These are phyloP conservation scores for Xylaria cubensis DNA, from an alignment of 495 filamentous ascomycete species.

Conservation along the genomic window DNA sequence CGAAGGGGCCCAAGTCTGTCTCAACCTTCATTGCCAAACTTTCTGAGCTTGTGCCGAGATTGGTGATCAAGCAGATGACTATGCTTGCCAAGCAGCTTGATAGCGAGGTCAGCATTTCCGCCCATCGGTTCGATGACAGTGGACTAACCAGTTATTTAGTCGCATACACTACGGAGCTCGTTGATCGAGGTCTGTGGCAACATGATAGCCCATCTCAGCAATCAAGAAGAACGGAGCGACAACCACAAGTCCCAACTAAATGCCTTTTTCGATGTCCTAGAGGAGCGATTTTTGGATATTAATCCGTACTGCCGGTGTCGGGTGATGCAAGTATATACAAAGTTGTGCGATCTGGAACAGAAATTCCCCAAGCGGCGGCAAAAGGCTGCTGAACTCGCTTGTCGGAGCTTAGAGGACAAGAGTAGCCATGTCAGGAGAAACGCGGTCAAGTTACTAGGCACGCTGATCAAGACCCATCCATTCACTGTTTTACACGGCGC, in stretches of 20 bases:
- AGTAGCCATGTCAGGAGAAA: slow-evolving; percentile 96
- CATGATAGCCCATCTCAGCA: slow-evolving; percentile 86
- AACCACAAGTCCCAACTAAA: slow-evolving; percentile 93
- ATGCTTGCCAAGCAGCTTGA: slow-evolving; percentile 91
- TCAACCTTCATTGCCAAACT: slow-evolving; percentile 93
- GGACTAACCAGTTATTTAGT: slow-evolving; percentile 54
- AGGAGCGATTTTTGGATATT: slow-evolving; percentile 94
- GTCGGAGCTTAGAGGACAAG: slow-evolving; percentile 92
- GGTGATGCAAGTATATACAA: slow-evolving; percentile 91
- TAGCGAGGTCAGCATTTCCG: slow-evolving; percentile 71
- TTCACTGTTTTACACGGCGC: slow-evolving; percentile 93
- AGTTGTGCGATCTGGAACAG: slow-evolving; percentile 87
- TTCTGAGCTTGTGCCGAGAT: slow-evolving; percentile 90
- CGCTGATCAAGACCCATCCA: slow-evolving; percentile 89
- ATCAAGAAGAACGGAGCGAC: slow-evolving; percentile 86
- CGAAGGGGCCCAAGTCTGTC: slow-evolving; percentile 94
- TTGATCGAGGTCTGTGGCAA: slow-evolving; percentile 99
- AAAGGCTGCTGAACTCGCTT: slow-evolving; percentile 81
- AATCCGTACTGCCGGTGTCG: slow-evolving; percentile 96
- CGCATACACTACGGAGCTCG: slow-evolving; percentile 90
- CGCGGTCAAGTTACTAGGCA: slow-evolving; percentile 88
- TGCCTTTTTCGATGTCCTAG: slow-evolving; percentile 94
- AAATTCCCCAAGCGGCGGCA: slow-evolving; percentile 95
- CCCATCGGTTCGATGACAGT: background rate
- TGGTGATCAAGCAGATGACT: slow-evolving; percentile 98